phyloP scores from a whole-genome alignment of 805 yeast species.

The Sugiyamaella boreocaroliniensis region DNA sequence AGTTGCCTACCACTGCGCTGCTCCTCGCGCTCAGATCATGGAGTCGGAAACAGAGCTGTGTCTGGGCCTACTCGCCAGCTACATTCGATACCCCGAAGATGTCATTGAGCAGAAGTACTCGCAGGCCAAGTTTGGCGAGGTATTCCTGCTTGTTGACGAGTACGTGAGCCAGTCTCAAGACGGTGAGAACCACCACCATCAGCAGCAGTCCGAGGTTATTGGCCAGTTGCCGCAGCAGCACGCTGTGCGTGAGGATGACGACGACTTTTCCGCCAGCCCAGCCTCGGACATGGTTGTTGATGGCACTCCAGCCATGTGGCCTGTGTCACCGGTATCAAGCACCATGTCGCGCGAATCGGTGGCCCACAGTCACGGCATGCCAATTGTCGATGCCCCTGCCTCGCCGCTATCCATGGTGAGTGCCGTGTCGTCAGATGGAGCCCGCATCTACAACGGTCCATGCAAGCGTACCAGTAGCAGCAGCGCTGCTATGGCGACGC shows the following conservation, averaged over 20 bases:
- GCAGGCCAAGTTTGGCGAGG: constrained; percentile 6
- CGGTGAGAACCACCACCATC: background rate
- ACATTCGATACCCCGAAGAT: constrained; percentile 11
- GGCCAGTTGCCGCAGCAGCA: background rate
- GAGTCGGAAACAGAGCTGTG: constrained; percentile 10
- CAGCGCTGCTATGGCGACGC: background rate
- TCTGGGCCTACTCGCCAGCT: constrained; percentile 14
- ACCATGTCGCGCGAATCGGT: constrained; percentile 1
- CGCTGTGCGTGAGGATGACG: background rate
- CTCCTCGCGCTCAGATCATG: background rate
- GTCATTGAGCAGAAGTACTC: constrained; percentile 18
- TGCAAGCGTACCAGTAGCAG: background rate
- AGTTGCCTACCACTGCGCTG: constrained; percentile 3
- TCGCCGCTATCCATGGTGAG: background rate
- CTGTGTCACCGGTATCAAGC: constrained; percentile 1
- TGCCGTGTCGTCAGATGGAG: background rate
- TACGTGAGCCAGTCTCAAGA: background rate
- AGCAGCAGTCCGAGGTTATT: background rate
- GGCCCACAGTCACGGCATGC: background rate
- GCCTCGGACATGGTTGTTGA: background rate
- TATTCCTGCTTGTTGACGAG: constrained; percentile 1
- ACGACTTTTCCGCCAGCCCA: background rate
- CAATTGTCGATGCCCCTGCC: background rate
- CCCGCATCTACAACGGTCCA: background rate
- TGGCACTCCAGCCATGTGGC: constrained; percentile 2